phyloP scores from a whole-genome alignment of 2,329 filamentous ascomycete species.

The Colletotrichum navitas region DNA sequence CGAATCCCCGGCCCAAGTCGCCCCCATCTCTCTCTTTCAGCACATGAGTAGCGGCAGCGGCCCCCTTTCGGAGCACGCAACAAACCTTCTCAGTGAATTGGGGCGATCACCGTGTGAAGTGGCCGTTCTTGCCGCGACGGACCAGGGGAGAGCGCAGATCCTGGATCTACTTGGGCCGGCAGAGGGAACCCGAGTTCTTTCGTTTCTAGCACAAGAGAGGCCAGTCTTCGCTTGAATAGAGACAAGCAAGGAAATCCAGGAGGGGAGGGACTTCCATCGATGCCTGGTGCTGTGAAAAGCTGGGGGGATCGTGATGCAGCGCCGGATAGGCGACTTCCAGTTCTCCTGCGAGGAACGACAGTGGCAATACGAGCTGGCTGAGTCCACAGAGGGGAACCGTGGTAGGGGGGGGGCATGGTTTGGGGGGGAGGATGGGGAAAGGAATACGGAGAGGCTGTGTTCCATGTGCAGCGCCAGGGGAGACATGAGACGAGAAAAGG shows the following conservation, averaged over 20 bases:
- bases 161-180: conserved; percentile 48
- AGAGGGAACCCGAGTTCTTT: conserved; percentile 48
- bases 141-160: conserved; percentile 44
- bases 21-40: conserved; percentile 1
- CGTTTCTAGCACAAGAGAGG: conserved; percentile 47
- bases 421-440: neutral
- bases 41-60: conserved; percentile 44
- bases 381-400: conserved; percentile 4
- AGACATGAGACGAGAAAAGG: conserved; percentile 32
- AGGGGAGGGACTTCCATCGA: neutral
- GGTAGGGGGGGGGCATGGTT: conserved; percentile 9
- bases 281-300: neutral
- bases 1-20: conserved; percentile 1
- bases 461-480: conserved; percentile 21
- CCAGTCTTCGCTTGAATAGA: conserved; percentile 2
- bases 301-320: conserved; percentile 3
- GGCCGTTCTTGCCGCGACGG: conserved; percentile 43
- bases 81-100: conserved; percentile 49
- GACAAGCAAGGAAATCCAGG: neutral
- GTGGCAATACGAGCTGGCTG: neutral
- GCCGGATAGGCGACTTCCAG: conserved; percentile 21
- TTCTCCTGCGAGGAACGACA: neutral
- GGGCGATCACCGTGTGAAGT: conserved; percentile 47
- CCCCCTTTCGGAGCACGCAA: conserved; percentile 45
- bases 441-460: conserved; percentile 28